phyloP scores from a whole-genome alignment of 2,329 filamentous ascomycete genomes.

The Penicillium rolfsii region DNA sequence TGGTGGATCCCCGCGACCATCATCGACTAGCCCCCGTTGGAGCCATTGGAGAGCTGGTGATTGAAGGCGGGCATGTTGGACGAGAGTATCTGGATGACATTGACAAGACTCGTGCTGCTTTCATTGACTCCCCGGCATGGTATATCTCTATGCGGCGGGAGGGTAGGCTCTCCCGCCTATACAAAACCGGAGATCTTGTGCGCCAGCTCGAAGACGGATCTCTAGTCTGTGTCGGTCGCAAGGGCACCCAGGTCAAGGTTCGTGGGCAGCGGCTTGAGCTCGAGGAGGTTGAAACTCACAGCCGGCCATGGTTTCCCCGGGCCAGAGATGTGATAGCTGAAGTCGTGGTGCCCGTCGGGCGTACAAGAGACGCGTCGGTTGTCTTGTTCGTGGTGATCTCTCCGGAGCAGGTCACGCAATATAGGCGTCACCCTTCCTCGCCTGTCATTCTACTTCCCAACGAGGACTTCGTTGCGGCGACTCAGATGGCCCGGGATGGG shows the following conservation, averaged over 20 bases:
- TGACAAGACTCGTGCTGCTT: neutral
- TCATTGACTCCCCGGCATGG: neutral
- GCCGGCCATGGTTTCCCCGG: neutral
- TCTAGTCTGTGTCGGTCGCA: neutral
- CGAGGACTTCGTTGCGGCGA: neutral
- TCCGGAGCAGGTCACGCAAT: neutral
- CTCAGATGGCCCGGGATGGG: neutral
- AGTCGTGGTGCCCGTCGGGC: neutral
- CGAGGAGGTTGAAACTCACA: neutral
- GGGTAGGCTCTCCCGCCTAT: neutral
- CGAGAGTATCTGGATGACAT: neutral
- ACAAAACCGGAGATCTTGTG: neutral
- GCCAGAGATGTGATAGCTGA: neutral
- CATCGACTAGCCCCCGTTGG: neutral
- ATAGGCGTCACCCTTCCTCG: neutral
- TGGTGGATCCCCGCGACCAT: neutral
- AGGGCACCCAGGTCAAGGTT: neutral
- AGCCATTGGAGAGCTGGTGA: neutral
- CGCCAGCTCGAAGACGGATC: neutral
- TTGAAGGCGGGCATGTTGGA: neutral
- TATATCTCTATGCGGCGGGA: neutral
- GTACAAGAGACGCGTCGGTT: neutral
- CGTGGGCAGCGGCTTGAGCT: neutral
- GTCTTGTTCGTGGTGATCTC: neutral
- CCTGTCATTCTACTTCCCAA: neutral